These are phyloP conservation scores for Talaromyces thailandensis DNA, from an alignment of 495 filamentous ascomycete species.

Conservation along the genomic window DNA sequence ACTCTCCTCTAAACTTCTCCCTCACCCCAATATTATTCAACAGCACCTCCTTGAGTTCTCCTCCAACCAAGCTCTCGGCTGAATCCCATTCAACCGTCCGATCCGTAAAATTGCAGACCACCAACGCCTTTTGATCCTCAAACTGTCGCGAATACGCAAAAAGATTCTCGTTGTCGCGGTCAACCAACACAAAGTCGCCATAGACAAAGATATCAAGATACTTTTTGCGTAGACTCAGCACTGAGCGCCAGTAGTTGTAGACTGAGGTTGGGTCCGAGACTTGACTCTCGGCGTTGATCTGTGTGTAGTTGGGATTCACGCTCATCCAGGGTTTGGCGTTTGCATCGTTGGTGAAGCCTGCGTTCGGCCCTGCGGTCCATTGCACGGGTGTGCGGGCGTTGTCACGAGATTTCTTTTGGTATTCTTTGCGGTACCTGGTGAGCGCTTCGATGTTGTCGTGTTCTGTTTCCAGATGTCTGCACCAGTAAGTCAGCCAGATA, in stretches of 20 bases:
- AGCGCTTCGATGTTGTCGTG: slow-evolving; percentile 25
- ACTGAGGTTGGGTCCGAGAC: slow-evolving; percentile 33
- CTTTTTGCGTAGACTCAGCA: slow-evolving; percentile 45
- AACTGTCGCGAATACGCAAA: slow-evolving; percentile 39
- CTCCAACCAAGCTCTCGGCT: slow-evolving; percentile 19
- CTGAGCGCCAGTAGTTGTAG: slow-evolving; percentile 42
- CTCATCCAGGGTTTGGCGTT: slow-evolving; percentile 54
- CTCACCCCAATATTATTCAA: slow-evolving; percentile 32
- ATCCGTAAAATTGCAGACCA: slow-evolving; percentile 44
- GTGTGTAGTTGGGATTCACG: slow-evolving; percentile 41
- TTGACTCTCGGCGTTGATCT: slow-evolving; percentile 44
- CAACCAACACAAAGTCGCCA: slow-evolving; percentile 46
- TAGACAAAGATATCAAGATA: slow-evolving; percentile 52
- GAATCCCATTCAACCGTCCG: slow-evolving; percentile 30
- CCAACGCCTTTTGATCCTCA: slow-evolving; percentile 34
- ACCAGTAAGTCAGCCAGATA: not conserved
- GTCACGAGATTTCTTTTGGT: slow-evolving; percentile 46
- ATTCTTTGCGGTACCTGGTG: slow-evolving; percentile 24
- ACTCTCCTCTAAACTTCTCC: slow-evolving; percentile 13
- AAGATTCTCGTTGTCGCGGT: slow-evolving; percentile 31
- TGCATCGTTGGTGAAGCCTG: slow-evolving; percentile 37
- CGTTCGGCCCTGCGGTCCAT: slow-evolving; percentile 40
- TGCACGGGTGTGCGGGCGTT: slow-evolving; percentile 48
- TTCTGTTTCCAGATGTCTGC: slow-evolving; percentile 26
- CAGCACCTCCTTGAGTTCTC: slow-evolving; percentile 24